These are phyloP conservation scores for Kodamaea fungicola DNA, from an alignment of 1,139 yeast species.

Conservation along the genomic window DNA sequence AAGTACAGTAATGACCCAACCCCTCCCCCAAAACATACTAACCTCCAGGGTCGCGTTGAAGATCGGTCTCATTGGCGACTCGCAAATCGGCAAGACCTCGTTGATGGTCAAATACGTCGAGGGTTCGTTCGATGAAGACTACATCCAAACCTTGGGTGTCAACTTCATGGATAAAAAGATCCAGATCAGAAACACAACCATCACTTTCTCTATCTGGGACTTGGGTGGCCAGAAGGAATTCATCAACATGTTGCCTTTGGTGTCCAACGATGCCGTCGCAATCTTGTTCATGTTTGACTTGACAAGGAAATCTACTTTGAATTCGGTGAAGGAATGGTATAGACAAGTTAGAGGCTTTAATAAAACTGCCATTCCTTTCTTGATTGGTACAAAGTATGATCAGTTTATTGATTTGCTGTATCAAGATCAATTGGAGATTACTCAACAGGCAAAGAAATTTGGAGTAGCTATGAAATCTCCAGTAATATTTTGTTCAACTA, in stretches of 20 bases:
- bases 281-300: conserved; percentile 89
- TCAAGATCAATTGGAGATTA: conserved; percentile 81
- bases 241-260: conserved; percentile 93
- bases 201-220: conserved; percentile 93
- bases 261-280: conserved; percentile 92
- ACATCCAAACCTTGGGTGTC: conserved; percentile 92
- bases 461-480: conserved; percentile 93
- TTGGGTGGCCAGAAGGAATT: conserved; percentile 96
- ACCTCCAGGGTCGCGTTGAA: conserved; percentile 65
- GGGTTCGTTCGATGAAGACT: conserved; percentile 87
- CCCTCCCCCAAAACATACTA: conserved; percentile 4
- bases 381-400: conserved; percentile 94
- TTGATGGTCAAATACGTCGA: conserved; percentile 96
- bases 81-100: conserved; percentile 97
- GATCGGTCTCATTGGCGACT: conserved; percentile 93
- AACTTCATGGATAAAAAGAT: conserved; percentile 92
- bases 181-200: conserved; percentile 81
- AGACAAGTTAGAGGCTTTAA: conserved; percentile 90
- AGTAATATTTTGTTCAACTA: conserved; percentile 85
- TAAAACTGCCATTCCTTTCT: conserved; percentile 85
- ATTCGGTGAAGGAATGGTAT: conserved; percentile 92
- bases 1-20: too few species aligned
- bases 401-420: conserved; percentile 75
- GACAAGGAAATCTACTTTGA: conserved; percentile 80
- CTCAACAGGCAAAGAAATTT: conserved; percentile 80